Evolutionary conservation across 352 stramenopile species (phyloP).

Genomic region (Phytophthora aleatoria): DNA sequence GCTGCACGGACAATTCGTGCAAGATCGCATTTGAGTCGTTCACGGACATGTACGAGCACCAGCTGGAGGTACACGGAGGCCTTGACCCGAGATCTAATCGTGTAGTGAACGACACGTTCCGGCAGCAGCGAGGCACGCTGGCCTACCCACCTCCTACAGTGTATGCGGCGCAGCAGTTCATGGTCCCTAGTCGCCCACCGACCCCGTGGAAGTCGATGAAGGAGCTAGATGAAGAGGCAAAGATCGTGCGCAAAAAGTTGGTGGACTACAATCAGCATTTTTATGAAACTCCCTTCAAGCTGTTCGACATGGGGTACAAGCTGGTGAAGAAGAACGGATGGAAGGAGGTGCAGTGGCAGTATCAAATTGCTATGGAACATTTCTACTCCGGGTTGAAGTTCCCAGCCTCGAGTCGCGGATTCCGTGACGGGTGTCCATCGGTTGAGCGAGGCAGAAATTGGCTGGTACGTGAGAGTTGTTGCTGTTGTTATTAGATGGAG

Average conservation of each 20-base stretch:
- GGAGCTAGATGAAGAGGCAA: constrained; percentile 46
- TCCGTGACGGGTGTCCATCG: constrained; percentile 37
- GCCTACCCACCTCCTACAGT: constrained; percentile 57
- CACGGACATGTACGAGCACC: constrained; percentile 59
- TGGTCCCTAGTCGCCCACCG: constrained; percentile 38
- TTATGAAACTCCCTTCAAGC: constrained; percentile 18
- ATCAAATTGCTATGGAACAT: constrained; percentile 58
- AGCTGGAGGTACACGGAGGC: constrained; percentile 51
- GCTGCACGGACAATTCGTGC: constrained; percentile 29
- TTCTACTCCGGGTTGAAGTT: constrained; percentile 62
- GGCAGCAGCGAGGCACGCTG: constrained; percentile 34
- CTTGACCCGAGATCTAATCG: constrained; percentile 43
- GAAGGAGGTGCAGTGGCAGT: constrained; percentile 53
- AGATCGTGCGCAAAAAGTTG: constrained; percentile 32
- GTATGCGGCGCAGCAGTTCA: constrained; percentile 53
- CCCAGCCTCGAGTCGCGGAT: constrained; percentile 25
- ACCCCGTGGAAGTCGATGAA: constrained; percentile 50
- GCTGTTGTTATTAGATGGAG: constrained; percentile 3
- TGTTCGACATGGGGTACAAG: constrained; percentile 51
- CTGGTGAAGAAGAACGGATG: constrained; percentile 44
- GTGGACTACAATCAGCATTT: constrained; percentile 12
- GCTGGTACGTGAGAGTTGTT: constrained; percentile 38
- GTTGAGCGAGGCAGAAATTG: constrained; percentile 57
- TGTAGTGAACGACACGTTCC: constrained; percentile 43
- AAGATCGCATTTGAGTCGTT: constrained; percentile 40